Evolutionary conservation across 768 basidiomycete genomes (phyloP).

Genomic region (Panus rudis): DNA sequence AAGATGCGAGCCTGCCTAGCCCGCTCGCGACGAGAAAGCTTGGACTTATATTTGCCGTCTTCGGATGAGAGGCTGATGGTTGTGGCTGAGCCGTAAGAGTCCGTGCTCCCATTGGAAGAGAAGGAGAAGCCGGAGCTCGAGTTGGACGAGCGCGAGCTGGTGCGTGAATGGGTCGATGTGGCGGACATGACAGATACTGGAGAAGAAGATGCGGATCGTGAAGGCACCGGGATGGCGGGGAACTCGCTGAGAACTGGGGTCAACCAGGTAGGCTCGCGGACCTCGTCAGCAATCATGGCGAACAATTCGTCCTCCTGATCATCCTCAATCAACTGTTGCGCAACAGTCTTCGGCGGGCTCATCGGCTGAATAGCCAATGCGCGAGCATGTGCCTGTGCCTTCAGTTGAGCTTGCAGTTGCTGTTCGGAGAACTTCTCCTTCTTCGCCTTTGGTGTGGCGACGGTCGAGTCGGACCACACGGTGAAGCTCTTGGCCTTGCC

Average conservation of each 20-base stretch:
- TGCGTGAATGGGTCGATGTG: slow-evolving; percentile 50
- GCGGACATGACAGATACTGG: slow-evolving; percentile 35
- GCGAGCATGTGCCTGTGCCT: slow-evolving; percentile 14
- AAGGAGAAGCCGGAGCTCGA: slow-evolving; percentile 71
- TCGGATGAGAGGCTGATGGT: slow-evolving; percentile 33
- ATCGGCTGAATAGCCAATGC: slow-evolving; percentile 19
- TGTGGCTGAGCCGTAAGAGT: slow-evolving; percentile 33
- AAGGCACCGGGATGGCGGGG: slow-evolving; percentile 31
- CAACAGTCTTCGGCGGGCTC: slow-evolving; percentile 46
- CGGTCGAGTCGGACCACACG: slow-evolving; percentile 57
- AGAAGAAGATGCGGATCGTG: slow-evolving; percentile 36
- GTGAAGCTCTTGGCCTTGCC: slow-evolving; percentile 45
- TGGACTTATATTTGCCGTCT: slow-evolving; percentile 26
- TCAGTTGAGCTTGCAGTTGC: slow-evolving; percentile 15
- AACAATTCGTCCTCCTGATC: slow-evolving; percentile 66
- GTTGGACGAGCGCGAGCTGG: slow-evolving; percentile 59
- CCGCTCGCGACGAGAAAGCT: slow-evolving; percentile 62
- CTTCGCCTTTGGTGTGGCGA: slow-evolving; percentile 25
- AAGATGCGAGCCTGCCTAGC: slow-evolving; percentile 65
- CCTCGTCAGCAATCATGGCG: slow-evolving; percentile 65
- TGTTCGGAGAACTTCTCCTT: slow-evolving; percentile 11
- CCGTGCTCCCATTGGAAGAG: slow-evolving; percentile 43
- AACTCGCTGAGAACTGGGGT: slow-evolving; percentile 60
- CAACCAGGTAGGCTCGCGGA: slow-evolving; percentile 61
- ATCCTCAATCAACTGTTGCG: slow-evolving; percentile 72